These are phyloP conservation scores for Isoetes taiwanensis DNA, from an alignment of 75 land plant genomes.

Conservation along the genomic window DNA sequence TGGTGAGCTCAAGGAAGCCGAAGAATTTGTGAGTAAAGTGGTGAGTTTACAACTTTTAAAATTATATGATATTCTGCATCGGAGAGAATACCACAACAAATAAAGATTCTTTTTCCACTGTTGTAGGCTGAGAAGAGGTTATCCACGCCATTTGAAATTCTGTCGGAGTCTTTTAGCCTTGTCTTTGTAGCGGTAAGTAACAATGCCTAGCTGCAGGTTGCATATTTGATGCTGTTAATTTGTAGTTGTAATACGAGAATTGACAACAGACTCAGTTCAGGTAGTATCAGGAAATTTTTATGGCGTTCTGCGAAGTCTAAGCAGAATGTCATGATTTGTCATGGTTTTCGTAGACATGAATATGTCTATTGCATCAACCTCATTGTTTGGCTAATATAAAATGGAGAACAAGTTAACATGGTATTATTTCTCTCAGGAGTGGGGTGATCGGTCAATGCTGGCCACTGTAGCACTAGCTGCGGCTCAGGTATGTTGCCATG, in stretches of 20 bases:
- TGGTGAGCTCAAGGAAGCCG: conserved; percentile 89
- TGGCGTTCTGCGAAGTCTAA: background rate
- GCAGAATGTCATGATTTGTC: background rate
- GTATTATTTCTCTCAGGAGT: conserved; percentile 50
- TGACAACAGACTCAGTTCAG: too few relatives aligned
- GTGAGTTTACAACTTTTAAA: conserved; percentile 11
- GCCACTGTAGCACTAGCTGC: conserved; percentile 97
- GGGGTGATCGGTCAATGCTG: conserved; percentile 99
- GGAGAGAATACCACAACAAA: too few relatives aligned
- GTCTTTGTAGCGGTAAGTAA: conserved; percentile 85
- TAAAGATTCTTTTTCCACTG: too few relatives aligned
- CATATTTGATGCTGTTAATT: too few relatives aligned
- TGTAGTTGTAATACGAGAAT: too few relatives aligned
- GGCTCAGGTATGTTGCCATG: conserved; percentile 53
- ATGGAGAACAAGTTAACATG: background rate
- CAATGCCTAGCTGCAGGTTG: too few relatives aligned
- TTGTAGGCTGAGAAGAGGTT: conserved; percentile 48
- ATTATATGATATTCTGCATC: background rate
- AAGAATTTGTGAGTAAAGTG: conserved; percentile 82
- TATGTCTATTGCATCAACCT: background rate
- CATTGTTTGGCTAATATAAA: background rate
- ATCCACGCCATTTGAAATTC: conserved; percentile 59
- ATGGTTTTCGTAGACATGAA: background rate
- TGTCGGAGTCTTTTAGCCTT: conserved; percentile 89
- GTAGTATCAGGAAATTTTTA: background rate